Percentiles rank a stretch among this genome's conserved stretches.
Conservation (phyloP, 129 eudicot genomes). For the Pittosporum tobira region DNA sequence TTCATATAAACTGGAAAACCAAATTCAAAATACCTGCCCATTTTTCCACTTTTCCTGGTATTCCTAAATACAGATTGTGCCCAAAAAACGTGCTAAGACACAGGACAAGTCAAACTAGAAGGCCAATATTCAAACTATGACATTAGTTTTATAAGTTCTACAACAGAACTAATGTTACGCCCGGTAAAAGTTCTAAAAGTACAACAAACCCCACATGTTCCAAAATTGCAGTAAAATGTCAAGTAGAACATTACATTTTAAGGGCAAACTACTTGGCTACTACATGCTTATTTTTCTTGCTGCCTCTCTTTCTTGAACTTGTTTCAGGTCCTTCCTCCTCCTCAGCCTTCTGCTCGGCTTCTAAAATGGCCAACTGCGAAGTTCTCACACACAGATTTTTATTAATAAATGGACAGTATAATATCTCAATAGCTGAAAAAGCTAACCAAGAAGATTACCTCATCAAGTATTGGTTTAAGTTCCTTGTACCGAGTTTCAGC, state of each 20-base stretch:
- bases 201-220: neutral
- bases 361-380: slow-evolving; percentile 62
- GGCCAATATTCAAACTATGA: neutral
- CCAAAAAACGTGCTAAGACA: too few species aligned
- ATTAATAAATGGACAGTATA: neutral
- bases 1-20: too few species aligned
- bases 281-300: slow-evolving; percentile 50
- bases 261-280: slow-evolving; percentile 34
- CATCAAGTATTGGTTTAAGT: slow-evolving; percentile 92
- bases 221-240: slow-evolving; percentile 1
- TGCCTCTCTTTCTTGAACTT: slow-evolving; percentile 58
- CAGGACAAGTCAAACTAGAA: too few species aligned
- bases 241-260: neutral
- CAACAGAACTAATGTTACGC: neutral
- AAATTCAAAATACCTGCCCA: too few species aligned
- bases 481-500: slow-evolving; percentile 88
- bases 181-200: neutral
- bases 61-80: too few species aligned
- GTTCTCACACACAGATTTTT: neutral
- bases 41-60: too few species aligned
- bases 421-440: neutral
- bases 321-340: slow-evolving; percentile 87
- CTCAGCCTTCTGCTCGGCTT: slow-evolving; percentile 94
- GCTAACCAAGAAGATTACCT: slow-evolving; percentile 36
- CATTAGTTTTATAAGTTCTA: neutral